Evolutionary conservation across 2,329 filamentous ascomycete genomes (phyloP).

Genomic region (Exophiala xenobiotica): DNA sequence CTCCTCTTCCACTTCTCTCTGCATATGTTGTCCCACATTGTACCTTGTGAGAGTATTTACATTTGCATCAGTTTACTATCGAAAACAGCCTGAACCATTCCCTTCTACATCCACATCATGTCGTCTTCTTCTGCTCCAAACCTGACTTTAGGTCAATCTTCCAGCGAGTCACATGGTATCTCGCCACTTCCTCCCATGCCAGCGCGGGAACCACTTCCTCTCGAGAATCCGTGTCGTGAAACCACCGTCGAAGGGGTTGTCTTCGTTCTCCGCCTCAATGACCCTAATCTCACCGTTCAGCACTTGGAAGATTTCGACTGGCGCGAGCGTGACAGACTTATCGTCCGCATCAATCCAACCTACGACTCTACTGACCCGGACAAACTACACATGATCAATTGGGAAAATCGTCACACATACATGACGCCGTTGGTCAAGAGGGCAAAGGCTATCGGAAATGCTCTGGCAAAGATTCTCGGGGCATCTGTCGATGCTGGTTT

Average conservation of each 20-base stretch:
- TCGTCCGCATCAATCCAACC: conserved; percentile 7
- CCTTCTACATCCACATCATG: not conserved
- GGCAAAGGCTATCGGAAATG: not conserved
- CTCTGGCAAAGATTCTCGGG: conserved; percentile 4
- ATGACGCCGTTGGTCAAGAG: conserved; percentile 7
- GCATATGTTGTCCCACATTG: not conserved
- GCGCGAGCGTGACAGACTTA: conserved; percentile 7
- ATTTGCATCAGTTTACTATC: not conserved
- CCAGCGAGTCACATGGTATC: not conserved
- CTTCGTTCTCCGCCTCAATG: conserved; percentile 12
- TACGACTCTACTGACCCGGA: conserved; percentile 1
- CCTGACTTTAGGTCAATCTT: not conserved
- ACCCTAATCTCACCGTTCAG: conserved; percentile 2
- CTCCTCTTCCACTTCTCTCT: not conserved
- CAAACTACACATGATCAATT: conserved; percentile 8
- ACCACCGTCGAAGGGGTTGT: conserved; percentile 1
- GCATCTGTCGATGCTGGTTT: conserved; percentile 8
- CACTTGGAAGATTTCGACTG: conserved; percentile 10
- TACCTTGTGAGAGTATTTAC: not conserved
- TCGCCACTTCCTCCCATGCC: not conserved
- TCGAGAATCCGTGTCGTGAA: not conserved
- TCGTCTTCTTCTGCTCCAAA: not conserved
- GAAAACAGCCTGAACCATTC: not conserved
- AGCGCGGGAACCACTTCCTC: not conserved
- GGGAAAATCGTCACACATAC: conserved; percentile 2